phyloP scores from a whole-genome alignment of 1,284 basidiomycete species.

The Rhizoctonia solani region DNA sequence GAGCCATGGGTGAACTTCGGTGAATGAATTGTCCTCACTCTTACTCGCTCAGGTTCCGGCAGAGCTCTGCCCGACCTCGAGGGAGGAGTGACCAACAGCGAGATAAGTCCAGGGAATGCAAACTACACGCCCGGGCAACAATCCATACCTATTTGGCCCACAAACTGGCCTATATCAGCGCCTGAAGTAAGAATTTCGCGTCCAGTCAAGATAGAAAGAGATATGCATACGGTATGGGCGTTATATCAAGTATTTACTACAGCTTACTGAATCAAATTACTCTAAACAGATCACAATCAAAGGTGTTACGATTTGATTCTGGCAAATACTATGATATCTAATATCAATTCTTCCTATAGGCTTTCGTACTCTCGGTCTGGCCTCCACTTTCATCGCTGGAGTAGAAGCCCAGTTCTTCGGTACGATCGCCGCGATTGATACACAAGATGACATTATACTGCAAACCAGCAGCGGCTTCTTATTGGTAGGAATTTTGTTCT shows the following conservation, averaged over 20 bases:
- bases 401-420: slow-evolving; percentile 26
- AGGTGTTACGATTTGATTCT: not conserved
- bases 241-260: too few relatives aligned
- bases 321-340: not conserved
- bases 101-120: too few relatives aligned
- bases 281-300: slow-evolving; percentile 5
- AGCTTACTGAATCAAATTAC: not conserved
- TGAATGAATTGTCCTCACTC: too few relatives aligned
- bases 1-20: not conserved
- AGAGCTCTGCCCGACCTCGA: too few relatives aligned
- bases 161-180: not conserved
- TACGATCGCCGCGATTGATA: not conserved
- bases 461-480: slow-evolving; percentile 1
- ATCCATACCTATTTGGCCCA: not conserved
- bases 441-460: not conserved
- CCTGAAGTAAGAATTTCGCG: not conserved
- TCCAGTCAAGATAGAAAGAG: not conserved
- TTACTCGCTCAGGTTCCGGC: too few relatives aligned
- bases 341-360: not conserved
- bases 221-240: slow-evolving; percentile 17
- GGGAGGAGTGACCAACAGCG: too few relatives aligned
- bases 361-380: slow-evolving; percentile 20
- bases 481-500: slow-evolving; percentile 11
- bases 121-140: too few relatives aligned
- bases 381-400: slow-evolving; percentile 18